These are phyloP conservation scores for Populus hybrid DNA, from an alignment of 441 rosid genomes.

Conservation along the genomic window DNA sequence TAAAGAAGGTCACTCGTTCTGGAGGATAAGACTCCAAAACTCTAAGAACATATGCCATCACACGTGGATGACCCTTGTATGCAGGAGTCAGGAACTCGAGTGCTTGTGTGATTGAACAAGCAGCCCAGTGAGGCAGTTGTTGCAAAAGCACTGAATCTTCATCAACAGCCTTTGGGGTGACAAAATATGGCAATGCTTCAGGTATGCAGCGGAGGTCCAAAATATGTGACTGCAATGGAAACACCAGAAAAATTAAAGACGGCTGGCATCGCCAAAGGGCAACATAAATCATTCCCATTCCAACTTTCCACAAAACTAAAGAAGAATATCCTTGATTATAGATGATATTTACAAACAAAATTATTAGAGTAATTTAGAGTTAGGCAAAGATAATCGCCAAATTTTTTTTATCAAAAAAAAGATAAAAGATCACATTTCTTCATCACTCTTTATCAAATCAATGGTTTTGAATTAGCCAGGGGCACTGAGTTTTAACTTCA, in stretches of 20 bases:
- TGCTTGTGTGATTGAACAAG: conserved; percentile 94
- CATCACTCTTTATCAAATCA: neutral
- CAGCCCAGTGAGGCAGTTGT: conserved; percentile 98
- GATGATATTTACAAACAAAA: neutral
- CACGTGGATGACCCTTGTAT: conserved; percentile 96
- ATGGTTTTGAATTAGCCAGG: neutral
- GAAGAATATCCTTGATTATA: neutral
- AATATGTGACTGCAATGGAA: conserved; percentile 62
- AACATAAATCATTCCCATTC: neutral
- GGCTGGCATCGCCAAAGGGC: neutral
- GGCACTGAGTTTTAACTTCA: neutral
- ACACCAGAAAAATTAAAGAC: conserved; percentile 5
- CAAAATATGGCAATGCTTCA: conserved; percentile 94
- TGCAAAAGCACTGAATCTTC: conserved; percentile 88
- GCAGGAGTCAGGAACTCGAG: conserved; percentile 90
- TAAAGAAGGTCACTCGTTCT: conserved; percentile 86
- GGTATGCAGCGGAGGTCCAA: conserved; percentile 73
- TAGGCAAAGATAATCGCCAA: neutral
- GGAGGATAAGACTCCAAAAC: conserved; percentile 98
- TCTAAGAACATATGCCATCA: conserved; percentile 98
- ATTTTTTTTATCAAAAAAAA: neutral
- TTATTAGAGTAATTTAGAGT: neutral
- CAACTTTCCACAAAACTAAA: neutral
- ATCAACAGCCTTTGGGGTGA: conserved; percentile 88
- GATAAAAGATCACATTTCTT: neutral